These are phyloP conservation scores for Pseudevernia furfuracea DNA, from an alignment of 495 filamentous ascomycete species.

Conservation along the genomic window DNA sequence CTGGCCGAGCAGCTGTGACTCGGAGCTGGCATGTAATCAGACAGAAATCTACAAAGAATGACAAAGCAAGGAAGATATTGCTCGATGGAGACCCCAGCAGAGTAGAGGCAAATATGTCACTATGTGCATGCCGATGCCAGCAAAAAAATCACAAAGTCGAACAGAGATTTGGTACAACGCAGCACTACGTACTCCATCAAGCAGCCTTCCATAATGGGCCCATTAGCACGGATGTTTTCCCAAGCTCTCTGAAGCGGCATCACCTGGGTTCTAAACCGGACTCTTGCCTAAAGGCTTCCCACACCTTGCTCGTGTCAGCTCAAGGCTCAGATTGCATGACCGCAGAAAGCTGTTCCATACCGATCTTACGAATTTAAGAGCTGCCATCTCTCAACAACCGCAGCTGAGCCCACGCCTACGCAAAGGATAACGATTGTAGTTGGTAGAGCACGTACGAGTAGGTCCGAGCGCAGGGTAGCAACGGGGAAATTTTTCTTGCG, in stretches of 20 bases:
- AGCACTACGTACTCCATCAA: slow-evolving; percentile 29
- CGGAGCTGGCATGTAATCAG: slow-evolving; percentile 49
- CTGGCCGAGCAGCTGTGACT: slow-evolving; percentile 66
- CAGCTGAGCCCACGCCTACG: not conserved
- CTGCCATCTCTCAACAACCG: slow-evolving; percentile 37
- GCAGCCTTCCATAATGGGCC: slow-evolving; percentile 21
- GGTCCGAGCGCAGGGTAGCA: slow-evolving; percentile 8
- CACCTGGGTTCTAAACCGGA: slow-evolving; percentile 86
- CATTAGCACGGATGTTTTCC: slow-evolving; percentile 2
- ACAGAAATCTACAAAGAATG: slow-evolving; percentile 35
- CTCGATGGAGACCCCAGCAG: not conserved
- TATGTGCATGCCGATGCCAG: not conserved
- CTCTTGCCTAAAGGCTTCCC: slow-evolving; percentile 72
- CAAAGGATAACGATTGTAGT: not conserved
- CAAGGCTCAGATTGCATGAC: too few species aligned
- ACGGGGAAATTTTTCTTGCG: not conserved
- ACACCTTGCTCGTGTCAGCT: slow-evolving; percentile 44
- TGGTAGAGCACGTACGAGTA: not conserved
- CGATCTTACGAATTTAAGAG: slow-evolving; percentile 55
- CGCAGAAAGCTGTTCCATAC: slow-evolving; percentile 32
- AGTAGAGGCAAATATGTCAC: not conserved
- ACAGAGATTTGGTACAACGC: not conserved
- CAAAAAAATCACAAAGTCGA: not conserved
- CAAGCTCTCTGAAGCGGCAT: slow-evolving; percentile 24
- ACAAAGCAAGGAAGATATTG: slow-evolving; percentile 31